Conservation (phyloP, 225 moss, liverwort and hornwort species). For the Neckera pumila region DNA sequence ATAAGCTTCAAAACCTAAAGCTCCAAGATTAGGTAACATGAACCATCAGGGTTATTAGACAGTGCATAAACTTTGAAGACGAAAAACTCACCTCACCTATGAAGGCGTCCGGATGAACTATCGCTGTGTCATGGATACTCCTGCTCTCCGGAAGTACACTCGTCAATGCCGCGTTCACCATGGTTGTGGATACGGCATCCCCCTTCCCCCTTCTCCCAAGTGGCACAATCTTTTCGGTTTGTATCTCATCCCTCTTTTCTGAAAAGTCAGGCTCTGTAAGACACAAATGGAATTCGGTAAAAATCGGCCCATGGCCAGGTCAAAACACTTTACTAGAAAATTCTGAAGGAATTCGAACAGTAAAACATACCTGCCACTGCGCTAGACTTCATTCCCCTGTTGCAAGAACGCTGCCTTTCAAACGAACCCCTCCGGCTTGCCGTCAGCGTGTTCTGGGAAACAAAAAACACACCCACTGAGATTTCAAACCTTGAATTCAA, state of each 20-base stretch:
- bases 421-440: background rate
- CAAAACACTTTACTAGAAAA: background rate
- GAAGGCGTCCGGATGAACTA: slow-evolving; percentile 78
- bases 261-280: slow-evolving; percentile 38
- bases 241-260: slow-evolving; percentile 27
- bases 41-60: background rate
- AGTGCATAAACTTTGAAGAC: background rate
- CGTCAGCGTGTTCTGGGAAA: slow-evolving; percentile 1
- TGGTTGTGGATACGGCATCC: slow-evolving; percentile 7
- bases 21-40: background rate
- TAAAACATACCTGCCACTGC: slow-evolving; percentile 34
- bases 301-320: background rate
- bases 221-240: slow-evolving; percentile 6
- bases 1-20: background rate
- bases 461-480: background rate
- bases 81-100: slow-evolving; percentile 61
- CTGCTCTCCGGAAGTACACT: slow-evolving; percentile 34
- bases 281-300: background rate
- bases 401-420: background rate
- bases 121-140: slow-evolving; percentile 60
- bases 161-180: slow-evolving; percentile 19
- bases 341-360: background rate
- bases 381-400: slow-evolving; percentile 29
- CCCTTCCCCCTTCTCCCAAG: slow-evolving; percentile 5
- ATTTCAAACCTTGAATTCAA: background rate